Percentiles rank a stretch among this genome's conserved stretches.
Conservation (phyloP, 2,329 filamentous ascomycete species). For the Cercospora citrullina region DNA sequence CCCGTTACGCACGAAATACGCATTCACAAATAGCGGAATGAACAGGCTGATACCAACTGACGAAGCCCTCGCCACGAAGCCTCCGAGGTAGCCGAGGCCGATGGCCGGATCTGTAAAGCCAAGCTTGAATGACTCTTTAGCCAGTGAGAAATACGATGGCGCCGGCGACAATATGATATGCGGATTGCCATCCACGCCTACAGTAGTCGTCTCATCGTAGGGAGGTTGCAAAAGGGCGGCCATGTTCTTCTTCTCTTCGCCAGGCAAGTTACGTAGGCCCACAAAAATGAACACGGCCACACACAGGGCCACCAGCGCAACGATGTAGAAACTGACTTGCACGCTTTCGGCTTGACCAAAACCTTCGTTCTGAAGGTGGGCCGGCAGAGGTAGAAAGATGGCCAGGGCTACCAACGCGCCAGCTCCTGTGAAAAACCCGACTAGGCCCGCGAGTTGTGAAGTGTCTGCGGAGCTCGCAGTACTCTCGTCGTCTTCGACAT, state of each 20-base stretch:
- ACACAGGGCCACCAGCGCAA: constrained; percentile 68
- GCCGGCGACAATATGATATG: constrained; percentile 43
- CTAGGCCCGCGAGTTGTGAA: constrained; percentile 74
- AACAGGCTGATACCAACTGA: constrained; percentile 95
- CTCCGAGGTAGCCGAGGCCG: constrained; percentile 83
- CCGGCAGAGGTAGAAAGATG: constrained; percentile 83
- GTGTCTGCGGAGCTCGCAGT: constrained; percentile 17
- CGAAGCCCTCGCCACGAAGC: constrained; percentile 90
- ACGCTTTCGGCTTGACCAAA: constrained; percentile 73
- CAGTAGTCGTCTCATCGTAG: constrained; percentile 32
- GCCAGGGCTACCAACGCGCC: constrained; percentile 82
- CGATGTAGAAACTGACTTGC: constrained; percentile 82
- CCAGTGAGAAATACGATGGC: constrained; percentile 56
- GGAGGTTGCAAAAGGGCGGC: constrained; percentile 42
- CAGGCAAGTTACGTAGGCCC: constrained; percentile 66
- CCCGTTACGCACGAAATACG: constrained; percentile 79
- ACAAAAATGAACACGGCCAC: constrained; percentile 76
- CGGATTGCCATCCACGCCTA: constrained; percentile 30
- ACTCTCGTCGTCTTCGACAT: constrained; percentile 8
- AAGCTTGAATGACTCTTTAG: constrained; percentile 51
- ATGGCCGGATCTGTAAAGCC: constrained; percentile 77
- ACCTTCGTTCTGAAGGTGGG: constrained; percentile 72
- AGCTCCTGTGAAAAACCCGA: constrained; percentile 88
- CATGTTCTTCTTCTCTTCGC: constrained; percentile 78
- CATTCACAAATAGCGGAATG: constrained; percentile 88